Evolutionary conservation across 1,139 yeast genomes (phyloP), one percentile per base, ranked within the genome.

Genomic region (Candida sanyaensis): DNA sequence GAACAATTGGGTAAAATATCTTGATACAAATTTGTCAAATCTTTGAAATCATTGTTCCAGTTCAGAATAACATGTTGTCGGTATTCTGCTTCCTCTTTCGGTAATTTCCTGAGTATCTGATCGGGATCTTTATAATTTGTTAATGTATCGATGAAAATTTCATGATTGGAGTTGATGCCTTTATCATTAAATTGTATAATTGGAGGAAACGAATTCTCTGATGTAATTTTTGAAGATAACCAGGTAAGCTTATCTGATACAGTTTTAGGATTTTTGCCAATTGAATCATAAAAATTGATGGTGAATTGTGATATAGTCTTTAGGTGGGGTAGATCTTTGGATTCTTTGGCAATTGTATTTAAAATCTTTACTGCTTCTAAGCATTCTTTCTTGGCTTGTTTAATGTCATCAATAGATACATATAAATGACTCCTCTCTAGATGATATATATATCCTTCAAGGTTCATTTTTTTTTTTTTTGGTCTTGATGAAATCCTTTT

Each of bases 1-100:
- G 96, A 86, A 63, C 96, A 89, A 60, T 88, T 86, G n/a, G 81
- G 75, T 17, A 86, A 65, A 1, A 76, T 60, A 54, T 84, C 88
- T 57, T 84, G 89, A 58, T 75, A 71, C 21, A 77, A 61, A 5
- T 58, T 68, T 37, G 46, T 47, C 49, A 64, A 54, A 26, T 61
- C 66, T 1, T 41, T 46, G 2, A 28, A 21, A 6, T 57, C 45
- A 33, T 51, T 30, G 23, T 54, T 27, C 71, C 68, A 63, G 37
- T 59, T 59, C 36, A 38, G 48, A 21, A 47, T 38, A 2, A 17
- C 56, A 43, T 60, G 44, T n/a, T 41, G 49, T 10, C 48, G 42
- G 41, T 59, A 62, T 5, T 32, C 39, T 2, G 59, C 61, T 30
- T 12, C 13, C 5, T 55, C 53, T 4, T 46, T 44, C 1, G 71